These are phyloP conservation scores for Kluyveromyces starmeri DNA, from an alignment of 805 yeast species.

Conservation along the genomic window DNA sequence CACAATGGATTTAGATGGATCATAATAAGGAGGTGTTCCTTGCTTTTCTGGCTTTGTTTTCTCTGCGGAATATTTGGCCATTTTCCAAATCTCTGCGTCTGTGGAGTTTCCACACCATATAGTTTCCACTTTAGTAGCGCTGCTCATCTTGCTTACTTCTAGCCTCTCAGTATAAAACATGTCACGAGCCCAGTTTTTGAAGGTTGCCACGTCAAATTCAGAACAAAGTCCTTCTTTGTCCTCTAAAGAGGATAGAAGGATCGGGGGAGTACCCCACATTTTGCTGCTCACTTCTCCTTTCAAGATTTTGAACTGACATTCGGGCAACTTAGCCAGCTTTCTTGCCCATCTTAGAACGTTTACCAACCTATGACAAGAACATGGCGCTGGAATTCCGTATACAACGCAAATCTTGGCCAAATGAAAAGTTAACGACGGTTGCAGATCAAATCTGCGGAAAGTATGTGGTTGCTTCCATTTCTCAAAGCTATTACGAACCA, in stretches of 20 bases:
- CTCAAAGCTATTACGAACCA: slow-evolving; percentile 1
- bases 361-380: slow-evolving; percentile 2
- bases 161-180: slow-evolving; percentile 63
- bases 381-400: slow-evolving; percentile 46
- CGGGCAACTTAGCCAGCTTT: slow-evolving; percentile 6
- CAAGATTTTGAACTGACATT: slow-evolving; percentile 11
- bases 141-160: slow-evolving; percentile 78
- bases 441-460: slow-evolving; percentile 77
- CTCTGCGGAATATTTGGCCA: slow-evolving; percentile 10
- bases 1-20: slow-evolving; percentile 44
- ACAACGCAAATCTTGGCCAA: slow-evolving; percentile 65
- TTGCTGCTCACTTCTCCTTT: slow-evolving; percentile 12
- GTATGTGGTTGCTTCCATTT: slow-evolving; percentile 51
- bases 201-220: slow-evolving; percentile 33
- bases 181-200: slow-evolving; percentile 60
- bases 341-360: slow-evolving; percentile 2
- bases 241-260: slow-evolving; percentile 9
- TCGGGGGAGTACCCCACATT: slow-evolving; percentile 31
- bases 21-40: slow-evolving; percentile 35
- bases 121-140: slow-evolving; percentile 51
- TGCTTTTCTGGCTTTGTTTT: slow-evolving; percentile 6
- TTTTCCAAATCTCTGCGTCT: slow-evolving; percentile 44
- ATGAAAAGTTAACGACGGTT: slow-evolving; percentile 64
- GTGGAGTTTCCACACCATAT: slow-evolving; percentile 81
- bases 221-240: slow-evolving; percentile 23